phyloP scores from a whole-genome alignment of 306 rosid genomes.

The Dryas octopetala region DNA sequence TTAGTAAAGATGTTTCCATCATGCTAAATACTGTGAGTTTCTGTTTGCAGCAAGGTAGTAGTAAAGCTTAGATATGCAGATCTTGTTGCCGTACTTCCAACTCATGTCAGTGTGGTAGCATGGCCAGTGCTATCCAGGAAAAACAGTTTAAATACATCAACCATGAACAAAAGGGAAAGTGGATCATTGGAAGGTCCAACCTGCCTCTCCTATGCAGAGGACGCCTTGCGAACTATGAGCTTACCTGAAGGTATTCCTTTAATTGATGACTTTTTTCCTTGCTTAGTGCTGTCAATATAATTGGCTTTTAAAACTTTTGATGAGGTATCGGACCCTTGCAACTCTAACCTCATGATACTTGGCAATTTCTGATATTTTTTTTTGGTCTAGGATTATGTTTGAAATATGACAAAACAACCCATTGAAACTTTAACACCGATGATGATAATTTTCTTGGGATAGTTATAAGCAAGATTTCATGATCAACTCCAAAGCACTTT shows the following conservation, averaged over 20 bases:
- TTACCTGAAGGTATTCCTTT: conserved; percentile 71
- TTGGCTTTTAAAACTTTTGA: background rate
- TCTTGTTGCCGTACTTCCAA: conserved; percentile 72
- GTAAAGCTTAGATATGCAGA: conserved; percentile 80
- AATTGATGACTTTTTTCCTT: background rate
- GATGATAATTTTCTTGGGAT: background rate
- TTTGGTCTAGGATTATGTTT: conserved; percentile 8
- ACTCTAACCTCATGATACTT: background rate
- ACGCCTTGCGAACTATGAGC: conserved; percentile 82
- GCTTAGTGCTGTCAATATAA: background rate
- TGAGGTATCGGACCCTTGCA: background rate
- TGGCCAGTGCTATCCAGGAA: conserved; percentile 69
- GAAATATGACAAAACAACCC: conserved; percentile 3
- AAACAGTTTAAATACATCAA: conserved; percentile 32
- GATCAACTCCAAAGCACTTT: conserved; percentile 7
- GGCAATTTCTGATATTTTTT: background rate
- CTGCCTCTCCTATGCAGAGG: conserved; percentile 83
- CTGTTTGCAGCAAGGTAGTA: conserved; percentile 77
- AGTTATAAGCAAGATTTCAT: background rate
- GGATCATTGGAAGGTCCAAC: conserved; percentile 53
- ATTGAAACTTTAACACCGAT: background rate
- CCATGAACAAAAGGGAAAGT: conserved; percentile 58
- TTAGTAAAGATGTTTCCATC: background rate
- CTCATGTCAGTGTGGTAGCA: conserved; percentile 65
- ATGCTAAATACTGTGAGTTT: conserved; percentile 34